Evolutionary conservation across 1,284 basidiomycete species (phyloP).

Genomic region (Trichosporon faecale): DNA sequence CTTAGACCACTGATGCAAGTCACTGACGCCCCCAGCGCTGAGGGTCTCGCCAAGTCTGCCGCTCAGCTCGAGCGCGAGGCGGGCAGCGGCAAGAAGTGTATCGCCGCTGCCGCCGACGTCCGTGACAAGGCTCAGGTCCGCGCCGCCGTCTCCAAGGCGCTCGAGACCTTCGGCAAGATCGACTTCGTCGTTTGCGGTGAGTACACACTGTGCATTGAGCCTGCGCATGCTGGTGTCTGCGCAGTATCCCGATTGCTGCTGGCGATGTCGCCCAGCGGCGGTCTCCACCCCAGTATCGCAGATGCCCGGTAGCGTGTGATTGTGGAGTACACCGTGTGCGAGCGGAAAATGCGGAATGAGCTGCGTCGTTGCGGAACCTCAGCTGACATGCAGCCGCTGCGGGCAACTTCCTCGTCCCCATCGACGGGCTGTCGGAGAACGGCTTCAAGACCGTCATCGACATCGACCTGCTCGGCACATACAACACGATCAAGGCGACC

Average conservation of each 20-base stretch:
- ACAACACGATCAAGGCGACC: conserved; percentile 91
- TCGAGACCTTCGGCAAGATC: conserved; percentile 77
- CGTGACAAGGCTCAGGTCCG: conserved; percentile 69
- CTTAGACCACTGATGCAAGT: neutral
- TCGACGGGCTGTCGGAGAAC: conserved; percentile 75
- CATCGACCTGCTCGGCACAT: conserved; percentile 91
- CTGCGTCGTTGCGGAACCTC: neutral
- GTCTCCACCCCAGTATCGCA: neutral
- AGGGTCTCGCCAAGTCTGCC: conserved; percentile 70
- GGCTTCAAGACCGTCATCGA: conserved; percentile 90
- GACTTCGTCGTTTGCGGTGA: conserved; percentile 92
- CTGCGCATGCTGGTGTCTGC: neutral
- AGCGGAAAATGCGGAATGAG: neutral
- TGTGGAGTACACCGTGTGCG: neutral
- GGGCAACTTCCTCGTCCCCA: conserved; percentile 83
- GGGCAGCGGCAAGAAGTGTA: conserved; percentile 67
- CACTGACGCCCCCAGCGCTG: conserved; percentile 57
- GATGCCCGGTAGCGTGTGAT: neutral
- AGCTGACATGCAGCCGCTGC: conserved; percentile 63
- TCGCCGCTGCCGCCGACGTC: conserved; percentile 79
- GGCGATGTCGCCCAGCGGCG: neutral
- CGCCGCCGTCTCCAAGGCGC: conserved; percentile 70
- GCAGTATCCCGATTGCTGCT: neutral
- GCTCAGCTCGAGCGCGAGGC: conserved; percentile 61
- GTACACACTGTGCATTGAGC: conserved; percentile 11